Evolutionary conservation across 192 early-diverging fungal genomes (phyloP).

Genomic region (Podila epigama): DNA sequence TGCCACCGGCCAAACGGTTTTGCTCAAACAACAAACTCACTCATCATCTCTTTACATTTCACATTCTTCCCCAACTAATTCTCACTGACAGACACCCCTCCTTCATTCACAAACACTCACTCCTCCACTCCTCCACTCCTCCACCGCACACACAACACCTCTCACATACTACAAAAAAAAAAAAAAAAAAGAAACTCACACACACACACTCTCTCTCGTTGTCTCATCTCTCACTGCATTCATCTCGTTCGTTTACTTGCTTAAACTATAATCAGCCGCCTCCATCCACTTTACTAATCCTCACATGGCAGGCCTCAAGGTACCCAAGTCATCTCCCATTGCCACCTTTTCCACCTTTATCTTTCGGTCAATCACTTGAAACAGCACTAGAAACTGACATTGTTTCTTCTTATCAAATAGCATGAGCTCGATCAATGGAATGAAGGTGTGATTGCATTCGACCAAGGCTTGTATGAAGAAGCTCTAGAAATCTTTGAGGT

Average conservation of each 20-base stretch:
- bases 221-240: not conserved
- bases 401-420: constrained; percentile 3
- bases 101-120: not conserved
- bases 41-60: not conserved
- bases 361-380: not conserved
- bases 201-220: not conserved
- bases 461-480: constrained; percentile 71
- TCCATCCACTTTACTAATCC: no score
- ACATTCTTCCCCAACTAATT: not conserved
- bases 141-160: not conserved
- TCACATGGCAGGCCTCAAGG: constrained; percentile 41
- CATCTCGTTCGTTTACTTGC: not conserved
- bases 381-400: not conserved
- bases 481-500: constrained; percentile 78
- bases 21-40: no score
- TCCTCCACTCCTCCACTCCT: no score
- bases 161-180: not conserved
- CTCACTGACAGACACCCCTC: not conserved
- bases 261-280: not conserved
- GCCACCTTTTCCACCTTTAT: not conserved
- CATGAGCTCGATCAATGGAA: constrained; percentile 51
- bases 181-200: not conserved
- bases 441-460: constrained; percentile 78
- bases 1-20: no score
- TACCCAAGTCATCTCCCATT: not conserved